Base-by-base conservation (phyloP, 2,329 filamentous ascomycete genomes). In the Trichocomaceae sp. region DNA sequence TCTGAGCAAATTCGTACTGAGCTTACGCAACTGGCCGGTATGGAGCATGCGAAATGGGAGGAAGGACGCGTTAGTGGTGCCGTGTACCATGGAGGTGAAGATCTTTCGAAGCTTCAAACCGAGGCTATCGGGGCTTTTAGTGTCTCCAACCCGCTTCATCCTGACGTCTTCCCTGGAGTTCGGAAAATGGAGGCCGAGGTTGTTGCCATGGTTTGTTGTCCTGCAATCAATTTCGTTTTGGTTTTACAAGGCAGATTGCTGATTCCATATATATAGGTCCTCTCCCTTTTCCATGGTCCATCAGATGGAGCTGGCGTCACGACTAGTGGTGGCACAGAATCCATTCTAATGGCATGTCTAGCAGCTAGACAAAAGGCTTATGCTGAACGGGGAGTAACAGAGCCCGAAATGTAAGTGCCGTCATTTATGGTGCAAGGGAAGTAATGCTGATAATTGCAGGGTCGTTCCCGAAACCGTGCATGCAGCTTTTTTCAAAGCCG, bases 121-220 rank as follows among this genome's bases (percentile, higher is more conserved):
- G 89, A 96, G 69, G 92, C 93, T 0, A 97, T 92, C 78, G 87
- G 88, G 61, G 87, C 88, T 72, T 99, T 99, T 70, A 92, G 90
- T 50, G 93, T 99, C 29, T 83, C 90, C 39, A 99, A 99, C 71
- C 93, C 93, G 2, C 93, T 99, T 62, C 93, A 99, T 71, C 93
- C 93, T 6, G 93, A 99, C 74, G 92, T 99, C 44, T 99, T 99
- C 75, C 93, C 93, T 15, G 93, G 92, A 26, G 91, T 99, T 51
- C 81, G 93, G 65, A 99, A 99, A 82, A 99, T 99, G 93, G 93
- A 99, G 77, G 92, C 93, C 45, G 93, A 99, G 76, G 79, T 99
- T 58, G 93, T 99, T 51, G 87, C 91, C 61, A 99, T 99, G 92
- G 90, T 95, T 69, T 47, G 68, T 52, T 52, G 26, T 55, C n/a